A percentile compares a stretch with the other conserved stretches of the same genome.
Evolutionary conservation across 345 rosid genomes (phyloP).

Genomic region (Cardamine chenopodiifolia): DNA sequence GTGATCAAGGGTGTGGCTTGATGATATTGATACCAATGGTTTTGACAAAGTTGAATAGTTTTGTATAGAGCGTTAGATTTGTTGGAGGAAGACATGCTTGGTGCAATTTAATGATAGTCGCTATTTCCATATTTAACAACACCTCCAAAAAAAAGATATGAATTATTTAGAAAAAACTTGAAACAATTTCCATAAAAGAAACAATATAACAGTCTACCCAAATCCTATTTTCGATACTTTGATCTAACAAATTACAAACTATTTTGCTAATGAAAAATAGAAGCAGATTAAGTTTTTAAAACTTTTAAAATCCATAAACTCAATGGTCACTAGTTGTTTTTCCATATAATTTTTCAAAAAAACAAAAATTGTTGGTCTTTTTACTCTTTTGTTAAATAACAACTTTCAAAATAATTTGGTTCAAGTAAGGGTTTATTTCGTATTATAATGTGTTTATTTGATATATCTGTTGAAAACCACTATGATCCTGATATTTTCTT

Average conservation of each 20-base stretch:
- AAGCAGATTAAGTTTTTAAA: too few species aligned
- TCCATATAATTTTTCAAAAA: not conserved
- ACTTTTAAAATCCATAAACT: not conserved
- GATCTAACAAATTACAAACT: not conserved
- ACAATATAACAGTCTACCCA: not conserved
- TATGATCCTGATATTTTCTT: not conserved
- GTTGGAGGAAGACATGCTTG: not conserved
- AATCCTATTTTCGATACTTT: not conserved
- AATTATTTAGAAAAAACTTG: too few species aligned
- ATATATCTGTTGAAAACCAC: not conserved
- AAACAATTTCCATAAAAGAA: too few species aligned
- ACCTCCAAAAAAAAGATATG: not conserved
- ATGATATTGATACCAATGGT: too few species aligned
- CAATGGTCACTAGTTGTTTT: not conserved
- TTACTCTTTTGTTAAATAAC: not conserved
- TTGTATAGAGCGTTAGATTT: too few species aligned
- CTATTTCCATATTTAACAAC: not conserved
- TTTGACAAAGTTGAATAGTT: too few species aligned
- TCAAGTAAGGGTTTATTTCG: not conserved
- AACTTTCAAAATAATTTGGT: not conserved
- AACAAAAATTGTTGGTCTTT: not conserved
- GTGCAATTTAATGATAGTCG: not conserved
- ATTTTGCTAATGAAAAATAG: not conserved
- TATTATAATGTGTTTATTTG: not conserved
- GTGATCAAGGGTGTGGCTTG: not conserved